Base-by-base conservation (phyloP, 108 stramenopile species). In the Cyclotella atomus region DNA sequence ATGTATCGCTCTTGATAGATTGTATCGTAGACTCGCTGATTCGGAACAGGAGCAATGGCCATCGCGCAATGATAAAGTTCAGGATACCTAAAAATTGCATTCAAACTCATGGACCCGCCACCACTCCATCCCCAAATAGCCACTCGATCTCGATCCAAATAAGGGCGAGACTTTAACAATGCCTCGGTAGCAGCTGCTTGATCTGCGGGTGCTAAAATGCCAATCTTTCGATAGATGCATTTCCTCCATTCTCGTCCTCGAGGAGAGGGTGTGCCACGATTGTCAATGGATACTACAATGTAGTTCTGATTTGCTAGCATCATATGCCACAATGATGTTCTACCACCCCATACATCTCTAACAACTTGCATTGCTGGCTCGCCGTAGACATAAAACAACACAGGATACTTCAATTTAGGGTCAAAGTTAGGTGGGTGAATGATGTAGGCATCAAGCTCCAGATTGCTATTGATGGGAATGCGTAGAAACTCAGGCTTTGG, bases 111-210 rank as follows among this genome's bases (percentile, higher is more conserved):
- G 9, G 70, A 71, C 17, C 77, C 77, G 47, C 77, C 77, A 67
- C 77, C 77, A 44, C 65, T 67, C 77, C 77, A 79, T 44, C 77
- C 77, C 77, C 77, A 79, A 67, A 79, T 79, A n/a, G 70, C 77
- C n/a, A 79, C 70, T 25, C 77, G 43, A 6, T 68, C 66, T 28
- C 49, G 34, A 49, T 79, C 77, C 36, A 79, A 59, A 46, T 79
- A 79, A 21, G 77, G 77, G 34, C 70, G 65, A 33, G 70, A 61
- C 50, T 79, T 79, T 23, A 79, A 24, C 23, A 79, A 61, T 2
- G 50, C 64, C 27, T 49, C 53, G 5, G 77, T 66, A 36, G 77
- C 77, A 32, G 70, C 70, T 14, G 77, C 77, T 57, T 79, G 77
- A 49, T 79, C 77, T 54, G 77, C 70, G 0, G 77, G 77, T 30